Evolutionary conservation across 2,329 filamentous ascomycete genomes (phyloP).

Genomic region (Aurifilum marmelostoma): DNA sequence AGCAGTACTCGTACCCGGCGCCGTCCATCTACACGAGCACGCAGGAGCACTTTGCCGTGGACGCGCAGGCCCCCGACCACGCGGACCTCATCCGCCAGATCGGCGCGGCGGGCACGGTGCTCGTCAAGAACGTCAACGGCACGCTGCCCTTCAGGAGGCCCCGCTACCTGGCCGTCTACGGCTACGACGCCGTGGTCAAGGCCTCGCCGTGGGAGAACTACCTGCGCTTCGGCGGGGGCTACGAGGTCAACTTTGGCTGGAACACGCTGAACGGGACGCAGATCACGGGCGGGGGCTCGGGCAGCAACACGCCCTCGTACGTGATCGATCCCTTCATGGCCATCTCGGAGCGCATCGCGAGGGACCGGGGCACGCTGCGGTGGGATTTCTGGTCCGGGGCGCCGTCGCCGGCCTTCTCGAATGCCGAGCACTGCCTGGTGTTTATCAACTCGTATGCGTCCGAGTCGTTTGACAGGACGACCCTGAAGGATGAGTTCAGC

Average conservation of each 20-base stretch:
- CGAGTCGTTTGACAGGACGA: slow-evolving; percentile 69
- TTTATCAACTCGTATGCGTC: slow-evolving; percentile 71
- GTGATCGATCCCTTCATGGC: slow-evolving; percentile 69
- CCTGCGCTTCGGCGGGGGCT: slow-evolving; percentile 56
- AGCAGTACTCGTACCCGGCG: slow-evolving; percentile 23
- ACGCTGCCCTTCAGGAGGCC: slow-evolving; percentile 57
- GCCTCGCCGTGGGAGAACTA: slow-evolving; percentile 24
- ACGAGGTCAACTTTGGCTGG: slow-evolving; percentile 43
- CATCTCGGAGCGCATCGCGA: slow-evolving; percentile 61
- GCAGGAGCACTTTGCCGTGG: slow-evolving; percentile 24
- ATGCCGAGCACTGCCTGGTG: slow-evolving; percentile 56
- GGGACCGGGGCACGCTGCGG: slow-evolving; percentile 51
- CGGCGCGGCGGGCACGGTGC: slow-evolving; percentile 42
- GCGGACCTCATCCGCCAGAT: slow-evolving; percentile 26
- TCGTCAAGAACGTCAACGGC: slow-evolving; percentile 64
- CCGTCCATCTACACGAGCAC: slow-evolving; percentile 23
- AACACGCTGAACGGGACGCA: slow-evolving; percentile 49
- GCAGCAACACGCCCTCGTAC: slow-evolving; percentile 79
- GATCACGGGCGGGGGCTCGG: slow-evolving; percentile 48
- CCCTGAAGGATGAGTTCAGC: slow-evolving; percentile 67
- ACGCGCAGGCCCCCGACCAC: slow-evolving; percentile 22
- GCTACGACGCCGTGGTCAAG: slow-evolving; percentile 60
- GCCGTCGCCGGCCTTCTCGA: slow-evolving; percentile 22
- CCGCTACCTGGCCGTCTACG: slow-evolving; percentile 60
- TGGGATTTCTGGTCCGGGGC: slow-evolving; percentile 29